Evolutionary conservation across 257 asterid species (phyloP).

Genomic region (Apocynum venetum): DNA sequence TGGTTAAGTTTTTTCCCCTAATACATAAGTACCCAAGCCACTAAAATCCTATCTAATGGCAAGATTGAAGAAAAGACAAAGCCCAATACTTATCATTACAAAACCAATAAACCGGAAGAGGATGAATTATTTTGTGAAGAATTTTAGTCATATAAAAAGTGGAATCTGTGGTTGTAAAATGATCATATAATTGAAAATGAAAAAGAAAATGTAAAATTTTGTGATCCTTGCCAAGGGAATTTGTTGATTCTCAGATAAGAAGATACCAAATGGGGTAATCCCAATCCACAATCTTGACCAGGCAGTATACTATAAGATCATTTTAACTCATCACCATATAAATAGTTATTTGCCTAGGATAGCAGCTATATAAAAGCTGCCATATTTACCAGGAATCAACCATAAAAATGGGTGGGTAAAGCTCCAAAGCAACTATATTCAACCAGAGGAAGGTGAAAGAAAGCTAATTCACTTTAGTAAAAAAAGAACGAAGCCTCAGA

Average conservation of each 20-base stretch:
- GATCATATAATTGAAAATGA: no score
- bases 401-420: not conserved
- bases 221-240: not conserved
- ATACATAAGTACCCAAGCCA: not conserved
- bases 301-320: not conserved
- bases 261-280: not conserved
- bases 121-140: not conserved
- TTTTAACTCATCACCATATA: not conserved
- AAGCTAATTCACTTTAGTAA: not conserved
- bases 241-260: constrained; percentile 1
- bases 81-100: not conserved
- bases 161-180: not conserved
- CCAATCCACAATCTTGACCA: not conserved
- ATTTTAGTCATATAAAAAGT: not conserved
- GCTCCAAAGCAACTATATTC: not conserved
- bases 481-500: not conserved
- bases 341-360: not conserved
- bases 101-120: no score
- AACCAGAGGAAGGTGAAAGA: not conserved
- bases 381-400: not conserved
- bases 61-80: not conserved
- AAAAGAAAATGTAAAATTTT: not conserved
- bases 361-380: not conserved
- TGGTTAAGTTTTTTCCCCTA: not conserved
- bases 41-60: not conserved